A percentile compares a stretch with the other conserved stretches of the same genome.
Evolutionary conservation across 352 stramenopile genomes (phyloP).

Genomic region (Globisporangium mamillatum): DNA sequence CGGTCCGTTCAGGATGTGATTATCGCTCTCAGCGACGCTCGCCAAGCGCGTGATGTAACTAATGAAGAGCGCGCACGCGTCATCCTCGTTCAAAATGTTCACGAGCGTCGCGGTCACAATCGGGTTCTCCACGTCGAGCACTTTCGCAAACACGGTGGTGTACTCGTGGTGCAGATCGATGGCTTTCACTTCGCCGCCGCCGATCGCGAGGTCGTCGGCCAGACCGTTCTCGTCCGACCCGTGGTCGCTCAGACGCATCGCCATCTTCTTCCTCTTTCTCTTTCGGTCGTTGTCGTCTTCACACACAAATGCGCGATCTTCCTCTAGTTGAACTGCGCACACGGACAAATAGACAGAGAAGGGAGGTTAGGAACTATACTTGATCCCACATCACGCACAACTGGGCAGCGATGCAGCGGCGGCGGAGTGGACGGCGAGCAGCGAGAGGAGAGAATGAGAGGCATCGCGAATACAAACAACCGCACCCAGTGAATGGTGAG

Average conservation of each 20-base stretch:
- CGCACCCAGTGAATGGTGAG: neutral
- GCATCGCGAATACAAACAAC: neutral
- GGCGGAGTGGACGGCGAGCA: neutral
- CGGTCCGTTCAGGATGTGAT: conserved; percentile 43
- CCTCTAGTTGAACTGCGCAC: neutral
- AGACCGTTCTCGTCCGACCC: neutral
- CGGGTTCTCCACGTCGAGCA: conserved; percentile 53
- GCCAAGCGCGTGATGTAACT: conserved; percentile 62
- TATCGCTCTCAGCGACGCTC: conserved; percentile 21
- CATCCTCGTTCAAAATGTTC: conserved; percentile 53
- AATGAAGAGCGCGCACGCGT: conserved; percentile 58
- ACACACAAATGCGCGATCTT: neutral
- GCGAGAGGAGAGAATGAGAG: neutral
- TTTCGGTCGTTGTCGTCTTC: neutral
- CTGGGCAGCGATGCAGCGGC: neutral
- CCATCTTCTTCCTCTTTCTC: neutral
- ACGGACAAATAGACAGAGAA: neutral
- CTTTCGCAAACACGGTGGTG: conserved; percentile 37
- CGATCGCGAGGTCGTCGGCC: conserved; percentile 2
- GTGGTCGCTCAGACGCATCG: conserved; percentile 14
- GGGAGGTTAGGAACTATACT: neutral
- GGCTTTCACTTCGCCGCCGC: neutral
- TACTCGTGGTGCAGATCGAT: conserved; percentile 20
- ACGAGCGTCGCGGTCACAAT: conserved; percentile 54
- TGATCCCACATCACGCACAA: neutral